Base-by-base conservation (phyloP, 768 basidiomycete genomes). In the Nidularia sp. region DNA sequence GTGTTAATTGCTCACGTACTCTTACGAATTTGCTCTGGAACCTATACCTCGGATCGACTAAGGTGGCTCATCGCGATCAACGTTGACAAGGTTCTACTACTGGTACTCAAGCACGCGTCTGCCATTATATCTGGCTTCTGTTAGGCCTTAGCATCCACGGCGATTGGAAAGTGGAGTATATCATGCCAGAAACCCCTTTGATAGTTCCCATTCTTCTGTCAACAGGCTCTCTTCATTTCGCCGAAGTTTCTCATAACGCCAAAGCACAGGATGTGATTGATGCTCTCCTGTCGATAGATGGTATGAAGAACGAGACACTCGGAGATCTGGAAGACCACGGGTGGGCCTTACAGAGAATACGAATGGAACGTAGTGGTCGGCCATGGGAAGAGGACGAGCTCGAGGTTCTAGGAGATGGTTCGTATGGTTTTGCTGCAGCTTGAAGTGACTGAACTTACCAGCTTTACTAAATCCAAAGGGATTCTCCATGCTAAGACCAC, bases 341-440 rank as follows among this genome's bases (percentile, higher is more conserved):
- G 4, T 93, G 90, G 89, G 85, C 80, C 18, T 64, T 93, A 53
- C 89, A 89, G 65, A 71, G 64, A 49, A 76, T 89, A 44, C 75
- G 85, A 45, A 71, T 65, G 39, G 83, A 90, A 62, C 72, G 68
- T 18, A 67, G 66, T 45, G 88, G 88, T 47, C 72, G 83, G 22
- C 63, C 71, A 50, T 90, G 90, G 88, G 84, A 85, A 57, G 85
- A 90, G 56, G 74, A 78, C 2, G 88, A 89, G 55, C 74, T 93
- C 3, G 76, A 80, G 52, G 69, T 69, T 34, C 74, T 92, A 6
- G 81, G 78, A 34, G 79, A 86, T 62, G 86, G 88, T 88, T 41
- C 54, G 71, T 56, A 33, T 52, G 32, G 12, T 12, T 25, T 15
- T 25, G 25, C 45, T 9, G 10, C n/a, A 46, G n/a, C 22, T 46